Evolutionary conservation across 768 basidiomycete species (phyloP).

Genomic region (Tephrocybe sp.): DNA sequence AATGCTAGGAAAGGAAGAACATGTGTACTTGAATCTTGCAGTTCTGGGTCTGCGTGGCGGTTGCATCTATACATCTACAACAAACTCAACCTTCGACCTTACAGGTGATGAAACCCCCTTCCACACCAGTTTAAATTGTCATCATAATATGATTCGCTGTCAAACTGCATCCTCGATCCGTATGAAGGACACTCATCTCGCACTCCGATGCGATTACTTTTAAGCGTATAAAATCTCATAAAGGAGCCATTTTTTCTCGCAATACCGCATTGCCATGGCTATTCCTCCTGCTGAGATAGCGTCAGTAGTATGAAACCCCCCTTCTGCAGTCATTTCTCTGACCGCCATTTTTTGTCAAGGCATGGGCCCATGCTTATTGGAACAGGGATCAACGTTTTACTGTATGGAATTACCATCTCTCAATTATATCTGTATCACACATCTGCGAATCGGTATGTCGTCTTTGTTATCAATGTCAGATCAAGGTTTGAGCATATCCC

Average conservation of each 20-base stretch:
- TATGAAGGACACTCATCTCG: neutral
- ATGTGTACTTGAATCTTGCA: no score
- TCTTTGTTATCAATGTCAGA: neutral
- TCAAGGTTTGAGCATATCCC: neutral
- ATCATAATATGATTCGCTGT: no score
- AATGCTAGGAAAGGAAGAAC: no score
- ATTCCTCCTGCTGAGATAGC: slow-evolving; percentile 30
- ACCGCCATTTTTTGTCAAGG: slow-evolving; percentile 19
- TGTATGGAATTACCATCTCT: slow-evolving; percentile 48
- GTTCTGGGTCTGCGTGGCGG: no score
- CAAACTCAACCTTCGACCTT: no score
- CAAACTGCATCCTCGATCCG: neutral
- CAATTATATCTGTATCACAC: slow-evolving; percentile 42
- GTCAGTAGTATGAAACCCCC: slow-evolving; percentile 19
- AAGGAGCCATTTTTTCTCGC: no score
- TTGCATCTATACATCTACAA: no score
- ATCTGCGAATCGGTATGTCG: slow-evolving; percentile 32
- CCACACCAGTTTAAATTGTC: no score
- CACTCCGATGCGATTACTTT: neutral
- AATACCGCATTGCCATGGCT: neutral
- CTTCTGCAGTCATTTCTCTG: neutral
- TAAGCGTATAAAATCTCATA: neutral
- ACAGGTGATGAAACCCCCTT: no score
- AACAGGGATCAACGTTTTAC: slow-evolving; percentile 40
- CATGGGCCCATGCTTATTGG: slow-evolving; percentile 50